These are phyloP conservation scores for Tricholoma flavovirens DNA, from an alignment of 768 basidiomycete genomes.

Conservation along the genomic window DNA sequence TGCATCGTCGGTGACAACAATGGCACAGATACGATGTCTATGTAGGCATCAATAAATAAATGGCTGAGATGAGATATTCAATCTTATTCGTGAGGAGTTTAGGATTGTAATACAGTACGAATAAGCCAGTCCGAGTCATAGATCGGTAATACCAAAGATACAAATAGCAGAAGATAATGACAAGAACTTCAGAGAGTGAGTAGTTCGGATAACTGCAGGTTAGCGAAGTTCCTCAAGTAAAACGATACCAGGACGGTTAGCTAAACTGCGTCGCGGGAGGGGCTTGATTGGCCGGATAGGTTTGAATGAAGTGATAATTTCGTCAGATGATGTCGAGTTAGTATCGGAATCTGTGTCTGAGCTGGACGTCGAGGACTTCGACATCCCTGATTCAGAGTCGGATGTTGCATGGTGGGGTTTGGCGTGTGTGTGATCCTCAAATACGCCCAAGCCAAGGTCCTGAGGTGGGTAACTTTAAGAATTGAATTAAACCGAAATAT, in stretches of 20 bases:
- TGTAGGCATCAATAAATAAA: too few relatives aligned
- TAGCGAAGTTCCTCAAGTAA: conserved; percentile 20
- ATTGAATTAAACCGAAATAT: neutral
- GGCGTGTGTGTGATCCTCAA: conserved; percentile 33
- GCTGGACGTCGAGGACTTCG: conserved; percentile 15
- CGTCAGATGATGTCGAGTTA: conserved; percentile 23
- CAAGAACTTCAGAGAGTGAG: neutral
- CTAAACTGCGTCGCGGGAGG: conserved; percentile 34
- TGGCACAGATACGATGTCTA: too few relatives aligned
- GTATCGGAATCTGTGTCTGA: conserved; percentile 28
- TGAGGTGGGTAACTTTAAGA: conserved; percentile 19
- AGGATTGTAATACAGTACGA: neutral
- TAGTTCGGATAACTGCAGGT: neutral
- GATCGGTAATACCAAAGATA: neutral
- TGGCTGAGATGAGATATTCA: neutral
- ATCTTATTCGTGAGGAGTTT: neutral
- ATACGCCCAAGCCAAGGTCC: conserved; percentile 64
- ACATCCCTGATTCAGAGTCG: conserved; percentile 27
- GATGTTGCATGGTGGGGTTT: conserved; percentile 9
- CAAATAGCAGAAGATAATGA: neutral
- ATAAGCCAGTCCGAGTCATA: neutral
- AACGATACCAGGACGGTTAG: conserved; percentile 22
- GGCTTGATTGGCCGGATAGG: conserved; percentile 41
- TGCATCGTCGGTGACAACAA: too few relatives aligned
- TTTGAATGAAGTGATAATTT: conserved; percentile 35